Evolutionary conservation across 208 protist species (phyloP), one percentile per base, ranked within the genome.

Genomic region (Leptomonas pyrrhocoris): DNA sequence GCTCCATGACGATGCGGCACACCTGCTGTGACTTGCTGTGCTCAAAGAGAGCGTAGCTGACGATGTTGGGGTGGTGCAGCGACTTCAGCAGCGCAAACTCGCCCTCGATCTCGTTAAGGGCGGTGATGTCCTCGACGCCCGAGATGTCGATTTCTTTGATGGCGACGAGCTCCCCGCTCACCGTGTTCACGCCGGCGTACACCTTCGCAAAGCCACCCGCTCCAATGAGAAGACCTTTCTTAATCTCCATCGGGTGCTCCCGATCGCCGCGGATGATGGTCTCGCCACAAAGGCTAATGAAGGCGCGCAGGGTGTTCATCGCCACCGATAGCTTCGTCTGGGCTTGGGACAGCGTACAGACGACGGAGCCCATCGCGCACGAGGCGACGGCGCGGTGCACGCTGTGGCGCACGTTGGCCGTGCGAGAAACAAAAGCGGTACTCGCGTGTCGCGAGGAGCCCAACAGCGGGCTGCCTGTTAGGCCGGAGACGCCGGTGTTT

Each of bases 71-170:
- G 68, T 97, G 93, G 25, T 81, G 83, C 30, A 97, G 65, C n/a
- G 81, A 93, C 36, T 81, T 81, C 13, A 97, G 81, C 21, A 96
- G 59, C 13, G 81, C 89, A 79, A 97, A 95, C 78, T 98, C 96
- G 34, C 84, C 76, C 59, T 88, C 81, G 49, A 97, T 86, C 31
- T 76, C 78, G 51, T 85, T 83, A 23, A 94, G 77, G 19, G 82
- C 82, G n/a, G 55, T 54, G n/a, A 87, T 74, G 67, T 96, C 86
- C 23, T 88, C 84, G 21, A 94, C 80, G 45, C 85, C 85, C 15
- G 77, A 70, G 40, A 93, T 89, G 70, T 92, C 88, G 59, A 97
- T 94, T 59, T 95, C 88, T 48, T 97, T 97, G 45, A 97, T 90
- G 25, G 93, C 90, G n/a, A 97, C 79, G 8, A 96, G 78, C 62